Evolutionary conservation across 2,329 filamentous ascomycete genomes (phyloP), one percentile per base, ranked within the genome.

Genomic region (Trichoderma atroviride): DNA sequence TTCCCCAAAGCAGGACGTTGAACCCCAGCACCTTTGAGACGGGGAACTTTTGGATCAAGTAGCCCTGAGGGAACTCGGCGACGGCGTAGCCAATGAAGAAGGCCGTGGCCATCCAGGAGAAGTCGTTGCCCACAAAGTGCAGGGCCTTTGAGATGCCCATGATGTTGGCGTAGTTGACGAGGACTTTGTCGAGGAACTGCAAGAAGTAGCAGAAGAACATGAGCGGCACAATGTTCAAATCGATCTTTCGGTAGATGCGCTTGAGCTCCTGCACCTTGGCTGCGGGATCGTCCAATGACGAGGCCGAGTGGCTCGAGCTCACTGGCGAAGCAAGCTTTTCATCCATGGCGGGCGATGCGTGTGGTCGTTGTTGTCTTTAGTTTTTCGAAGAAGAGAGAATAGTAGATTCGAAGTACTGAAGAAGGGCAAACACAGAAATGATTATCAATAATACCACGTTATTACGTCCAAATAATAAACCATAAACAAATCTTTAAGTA

Each of bases 1-100:
- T 58, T 6, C 79, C 80, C 79, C 79, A 80, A 5, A 75, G 69
- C 2, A 78, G 37, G 2, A 81, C 76, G 47, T 79, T 80, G 33
- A 73, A 71, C 3, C 76, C 75, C 19, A 80, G 76, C 7, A 81
- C 77, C 70, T 75, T 79, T 47, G 73, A 76, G 71, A 80, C 75
- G 29, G 73, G 75, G 50, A 78, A 78, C 55, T 75, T 75, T 70
- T 81, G 79, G 22, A 79, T 77, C 0, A 80, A 72, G 64, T 73
- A 77, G 62, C 71, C 74, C 62, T 73, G 74, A 70, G 71, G 76
- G 33, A 77, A 76, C 72, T 78, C 75, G 10, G 73, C 74, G 6
- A 74, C 71, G 10, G 74, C 72, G 64, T 77, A 77, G 22, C 75
- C 76, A 35, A 78, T 72, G 71, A 77, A 78, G 66, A 78, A 77